Evolutionary conservation across 495 filamentous ascomycete species (phyloP), one percentile per base, ranked within the genome.

Genomic region (Penicillium tannophilum): DNA sequence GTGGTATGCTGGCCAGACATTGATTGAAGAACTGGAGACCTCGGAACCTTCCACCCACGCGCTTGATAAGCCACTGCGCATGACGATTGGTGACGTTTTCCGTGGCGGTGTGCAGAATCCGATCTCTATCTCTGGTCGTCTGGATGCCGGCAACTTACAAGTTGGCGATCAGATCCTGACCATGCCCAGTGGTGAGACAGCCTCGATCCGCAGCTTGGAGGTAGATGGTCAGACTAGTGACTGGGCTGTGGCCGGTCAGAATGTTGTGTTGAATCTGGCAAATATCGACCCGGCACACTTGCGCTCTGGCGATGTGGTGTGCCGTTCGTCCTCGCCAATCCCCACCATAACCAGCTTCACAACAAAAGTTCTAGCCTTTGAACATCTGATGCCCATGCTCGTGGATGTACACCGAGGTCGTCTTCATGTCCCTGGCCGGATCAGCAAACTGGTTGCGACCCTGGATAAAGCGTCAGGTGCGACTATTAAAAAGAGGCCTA

Each of bases 161-260:
- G 77, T 86, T 26, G 95, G 93, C 39, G 94, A 97, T 65, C 81
- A 81, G 2, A 75, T 98, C 14, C 68, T 94, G 14, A 81, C 87
- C 8, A 89, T 93, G 77, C 94, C 94, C 0, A 88, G 87, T 48
- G 83, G 82, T 5, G 90, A 96, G 67, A 90, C 83, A 41, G 91
- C 90, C 5, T 82, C 79, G 30, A 80, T 98, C 65, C 94, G 89
- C 66, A 88, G 81, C 11, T 65, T 98, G 17, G 88, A 92, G 61
- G 82, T 91, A 17, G 87, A 93, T 61, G 80, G 84, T 20, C 86
- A 89, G 42, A 72, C 82, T 4, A 79, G 74, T 11, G 91, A 97
- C 56, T 98, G 92, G 92, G 94, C 92, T 4, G 92, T 97, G n/a
- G 94, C 93, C 2, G 93, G 95, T 14, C 92, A 97, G 65, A 96